Conservation (phyloP, 345 rosid genomes). For the Gynandropsis gynandra region DNA sequence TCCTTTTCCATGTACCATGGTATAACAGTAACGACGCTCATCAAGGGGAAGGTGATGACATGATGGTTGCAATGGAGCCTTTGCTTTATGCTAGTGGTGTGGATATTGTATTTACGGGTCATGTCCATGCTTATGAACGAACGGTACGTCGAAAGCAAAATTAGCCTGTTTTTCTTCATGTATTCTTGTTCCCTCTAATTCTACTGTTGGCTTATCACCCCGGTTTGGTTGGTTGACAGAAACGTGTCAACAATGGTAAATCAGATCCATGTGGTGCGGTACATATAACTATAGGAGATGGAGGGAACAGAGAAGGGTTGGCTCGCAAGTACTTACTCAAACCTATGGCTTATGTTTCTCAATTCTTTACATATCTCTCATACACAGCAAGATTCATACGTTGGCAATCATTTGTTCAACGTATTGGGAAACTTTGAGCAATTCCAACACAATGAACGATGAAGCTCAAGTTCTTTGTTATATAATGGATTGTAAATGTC, state of each 20-base stretch:
- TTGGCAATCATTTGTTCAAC: no score
- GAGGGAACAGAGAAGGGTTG: conserved; percentile 92
- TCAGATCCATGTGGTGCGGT: conserved; percentile 67
- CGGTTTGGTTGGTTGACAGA: conserved; percentile 35
- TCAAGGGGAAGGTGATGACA: conserved; percentile 70
- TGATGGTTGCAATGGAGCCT: conserved; percentile 88
- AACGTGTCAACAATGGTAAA: conserved; percentile 58
- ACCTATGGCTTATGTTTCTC: conserved; percentile 2
- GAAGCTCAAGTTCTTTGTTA: no score
- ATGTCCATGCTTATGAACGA: conserved; percentile 97
- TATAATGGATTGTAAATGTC: conserved; percentile 1
- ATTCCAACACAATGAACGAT: conserved; percentile 9
- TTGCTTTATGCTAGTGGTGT: conserved; percentile 70
- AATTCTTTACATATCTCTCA: not conserved
- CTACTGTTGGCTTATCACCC: conserved; percentile 10
- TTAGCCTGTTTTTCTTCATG: not conserved
- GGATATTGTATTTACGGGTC: conserved; percentile 74
- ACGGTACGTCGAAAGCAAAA: conserved; percentile 37
- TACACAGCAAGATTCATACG: no score
- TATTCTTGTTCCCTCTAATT: conserved; percentile 9
- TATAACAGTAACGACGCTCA: conserved; percentile 85
- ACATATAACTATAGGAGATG: conserved; percentile 88
- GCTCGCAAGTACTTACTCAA: conserved; percentile 49
- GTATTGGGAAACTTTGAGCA: conserved; percentile 4
- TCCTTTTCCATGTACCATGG: conserved; percentile 84